Conservation (phyloP, 2,329 filamentous ascomycete genomes). For the Alternaria ethzedia region DNA sequence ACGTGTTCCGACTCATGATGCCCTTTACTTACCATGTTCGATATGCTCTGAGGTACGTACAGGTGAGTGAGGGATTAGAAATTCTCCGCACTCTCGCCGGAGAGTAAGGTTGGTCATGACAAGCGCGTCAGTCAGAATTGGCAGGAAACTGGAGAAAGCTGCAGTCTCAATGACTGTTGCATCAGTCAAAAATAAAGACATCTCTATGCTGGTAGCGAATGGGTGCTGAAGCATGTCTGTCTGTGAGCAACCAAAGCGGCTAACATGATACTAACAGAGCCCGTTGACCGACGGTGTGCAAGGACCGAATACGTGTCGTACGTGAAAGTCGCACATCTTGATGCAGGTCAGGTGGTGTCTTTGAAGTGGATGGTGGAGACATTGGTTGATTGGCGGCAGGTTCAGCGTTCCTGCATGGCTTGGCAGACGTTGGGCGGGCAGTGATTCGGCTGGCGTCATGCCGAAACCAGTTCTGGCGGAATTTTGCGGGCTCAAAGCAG, state of each 20-base stretch:
- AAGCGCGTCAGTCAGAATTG: neutral
- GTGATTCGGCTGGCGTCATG: conserved; percentile 17
- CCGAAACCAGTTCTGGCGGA: conserved; percentile 26
- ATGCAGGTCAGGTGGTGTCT: too few species aligned
- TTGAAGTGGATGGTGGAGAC: neutral
- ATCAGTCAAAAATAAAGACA: neutral
- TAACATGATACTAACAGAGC: too few species aligned
- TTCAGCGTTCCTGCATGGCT: conserved; percentile 27
- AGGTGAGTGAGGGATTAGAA: neutral
- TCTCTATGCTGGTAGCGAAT: neutral
- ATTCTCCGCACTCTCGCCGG: neutral
- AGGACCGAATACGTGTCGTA: neutral
- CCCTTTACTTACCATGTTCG: neutral
- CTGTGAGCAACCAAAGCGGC: neutral
- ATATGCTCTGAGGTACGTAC: neutral
- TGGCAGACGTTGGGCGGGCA: conserved; percentile 25
- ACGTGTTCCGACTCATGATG: neutral
- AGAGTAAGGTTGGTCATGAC: neutral
- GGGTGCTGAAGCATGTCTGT: neutral
- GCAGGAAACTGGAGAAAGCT: neutral
- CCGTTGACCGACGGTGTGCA: neutral
- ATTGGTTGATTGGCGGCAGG: neutral
- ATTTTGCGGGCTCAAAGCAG: conserved; percentile 17
- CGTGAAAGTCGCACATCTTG: neutral
- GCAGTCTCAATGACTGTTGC: neutral